Conservation (phyloP, 495 filamentous ascomycete genomes). For the Clohesyomyces aquaticus region DNA sequence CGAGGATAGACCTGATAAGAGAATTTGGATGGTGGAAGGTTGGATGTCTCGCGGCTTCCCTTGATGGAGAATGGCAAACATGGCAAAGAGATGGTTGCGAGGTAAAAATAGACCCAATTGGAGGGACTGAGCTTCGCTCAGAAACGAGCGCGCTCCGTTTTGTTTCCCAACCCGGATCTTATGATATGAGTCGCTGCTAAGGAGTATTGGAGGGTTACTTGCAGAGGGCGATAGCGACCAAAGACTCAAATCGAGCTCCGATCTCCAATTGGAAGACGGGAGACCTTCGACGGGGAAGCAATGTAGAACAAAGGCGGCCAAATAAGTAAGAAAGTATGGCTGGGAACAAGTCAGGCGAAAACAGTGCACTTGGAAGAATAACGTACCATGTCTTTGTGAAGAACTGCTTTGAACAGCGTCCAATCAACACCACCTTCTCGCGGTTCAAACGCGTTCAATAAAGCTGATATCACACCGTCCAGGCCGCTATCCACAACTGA, state of each 20-base stretch:
- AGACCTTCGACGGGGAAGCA: too few relatives aligned
- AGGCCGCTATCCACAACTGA: neutral
- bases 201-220: neutral
- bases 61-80: neutral
- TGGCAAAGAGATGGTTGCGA: neutral
- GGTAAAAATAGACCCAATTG: neutral
- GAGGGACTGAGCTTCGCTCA: neutral
- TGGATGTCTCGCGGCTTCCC: neutral
- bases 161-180: neutral
- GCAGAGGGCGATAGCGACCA: neutral
- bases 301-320: neutral
- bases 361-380: neutral
- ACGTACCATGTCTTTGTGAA: neutral
- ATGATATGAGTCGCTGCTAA: neutral
- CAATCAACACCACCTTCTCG: neutral
- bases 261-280: neutral
- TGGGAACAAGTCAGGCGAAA: neutral
- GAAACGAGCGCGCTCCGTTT: neutral
- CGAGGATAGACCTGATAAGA: neutral
- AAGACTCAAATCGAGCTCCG: neutral
- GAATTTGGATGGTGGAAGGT: neutral
- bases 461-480: neutral
- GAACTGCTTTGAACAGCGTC: neutral
- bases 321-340: neutral
- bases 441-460: neutral